Evolutionary conservation across 768 basidiomycete genomes (phyloP), one percentile per base, ranked within the genome.

Genomic region (Boletus tylopilopsis): DNA sequence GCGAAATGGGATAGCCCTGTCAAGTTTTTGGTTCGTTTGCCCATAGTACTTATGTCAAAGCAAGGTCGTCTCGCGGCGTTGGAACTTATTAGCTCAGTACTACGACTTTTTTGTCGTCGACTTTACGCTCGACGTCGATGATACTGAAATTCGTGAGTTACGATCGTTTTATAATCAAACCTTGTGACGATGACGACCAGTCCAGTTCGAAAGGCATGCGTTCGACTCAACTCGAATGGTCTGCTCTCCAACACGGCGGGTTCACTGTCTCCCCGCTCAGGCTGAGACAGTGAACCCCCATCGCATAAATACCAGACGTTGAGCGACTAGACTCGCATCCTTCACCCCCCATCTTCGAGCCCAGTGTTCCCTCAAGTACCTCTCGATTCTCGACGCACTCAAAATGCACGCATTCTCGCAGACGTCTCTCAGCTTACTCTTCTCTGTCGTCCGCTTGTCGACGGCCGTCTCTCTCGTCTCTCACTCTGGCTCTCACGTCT

Each of bases 1-100:
- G 74, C 65, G 44, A 78, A 77, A 51, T 63, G 69, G 47, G 76
- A 70, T 16, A 81, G 57, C 21, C 78, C 74, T 19, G 70, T 67
- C 24, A 81, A 44, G 33, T 55, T 49, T 19, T 69, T 72, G 45
- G 70, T 65, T 51, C 69, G 69, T 63, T 76, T 79, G 54, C 69
- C 68, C 73, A 73, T 73, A 29, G n/a, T n/a, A n/a, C n/a, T n/a
- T n/a, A n/a, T n/a, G n/a, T n/a, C n/a, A n/a, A n/a, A n/a, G n/a
- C n/a, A n/a, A n/a, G n/a, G n/a, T n/a, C n/a, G n/a, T n/a, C n/a
- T n/a, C n/a, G n/a, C n/a, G n/a, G n/a, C n/a, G n/a, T n/a, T n/a
- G n/a, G n/a, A n/a, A n/a, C n/a, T n/a, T n/a, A n/a, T n/a, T n/a
- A n/a, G n/a, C n/a, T n/a, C n/a, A n/a, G n/a, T n/a, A n/a, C n/a